These are phyloP conservation scores for Fallopia convolvulus DNA, from an alignment of 148 eudicot genomes.

Conservation along the genomic window DNA sequence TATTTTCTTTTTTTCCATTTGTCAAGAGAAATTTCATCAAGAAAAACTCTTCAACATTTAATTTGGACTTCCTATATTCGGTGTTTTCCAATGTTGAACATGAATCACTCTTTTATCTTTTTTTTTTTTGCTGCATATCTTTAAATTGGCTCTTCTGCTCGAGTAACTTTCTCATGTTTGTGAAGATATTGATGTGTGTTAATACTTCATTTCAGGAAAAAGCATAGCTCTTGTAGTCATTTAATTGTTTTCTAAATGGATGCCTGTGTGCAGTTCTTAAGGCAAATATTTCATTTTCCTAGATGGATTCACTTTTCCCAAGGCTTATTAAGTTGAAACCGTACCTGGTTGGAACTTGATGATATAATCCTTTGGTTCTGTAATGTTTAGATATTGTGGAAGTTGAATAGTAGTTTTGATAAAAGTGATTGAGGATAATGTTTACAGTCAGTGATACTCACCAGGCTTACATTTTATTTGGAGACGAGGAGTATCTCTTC, in stretches of 20 bases:
- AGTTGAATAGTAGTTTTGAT: background rate
- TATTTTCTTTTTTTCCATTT: background rate
- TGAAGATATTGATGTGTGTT: background rate
- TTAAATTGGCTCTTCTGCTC: background rate
- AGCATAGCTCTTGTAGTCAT: too few relatives aligned
- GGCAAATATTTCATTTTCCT: background rate
- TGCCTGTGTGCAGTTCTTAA: background rate
- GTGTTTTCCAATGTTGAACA: too few relatives aligned
- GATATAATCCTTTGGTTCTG: background rate
- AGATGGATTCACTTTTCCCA: too few relatives aligned
- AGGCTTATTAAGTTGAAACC: background rate
- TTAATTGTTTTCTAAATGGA: background rate
- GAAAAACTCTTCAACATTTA: background rate
- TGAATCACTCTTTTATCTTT: background rate
- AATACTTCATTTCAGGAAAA: background rate
- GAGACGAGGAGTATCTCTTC: conserved; percentile 93
- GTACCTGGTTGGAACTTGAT: background rate
- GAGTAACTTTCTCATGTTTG: background rate
- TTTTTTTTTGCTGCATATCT: background rate
- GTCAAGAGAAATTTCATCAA: background rate
- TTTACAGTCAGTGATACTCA: conserved; percentile 5
- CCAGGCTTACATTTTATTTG: conserved; percentile 88
- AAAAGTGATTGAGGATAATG: conserved; percentile 13
- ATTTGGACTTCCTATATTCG: background rate
- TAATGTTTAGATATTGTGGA: background rate